Percentiles rank a stretch among this genome's conserved stretches.
Conservation (phyloP, 805 yeast genomes). For the Wickerhamomyces alni region DNA sequence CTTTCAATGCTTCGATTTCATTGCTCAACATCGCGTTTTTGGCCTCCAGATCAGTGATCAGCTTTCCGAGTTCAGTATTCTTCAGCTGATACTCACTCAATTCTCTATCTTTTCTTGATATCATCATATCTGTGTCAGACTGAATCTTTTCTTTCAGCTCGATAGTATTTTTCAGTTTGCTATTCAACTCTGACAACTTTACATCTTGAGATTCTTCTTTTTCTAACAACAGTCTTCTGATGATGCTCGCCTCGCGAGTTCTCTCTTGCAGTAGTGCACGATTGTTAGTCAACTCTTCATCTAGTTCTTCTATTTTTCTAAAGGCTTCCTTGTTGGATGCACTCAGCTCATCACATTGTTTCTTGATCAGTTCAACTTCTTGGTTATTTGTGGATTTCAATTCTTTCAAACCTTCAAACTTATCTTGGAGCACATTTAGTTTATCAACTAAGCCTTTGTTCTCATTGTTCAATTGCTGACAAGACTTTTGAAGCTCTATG, state of each 20-base stretch:
- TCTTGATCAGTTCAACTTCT: conserved; percentile 45
- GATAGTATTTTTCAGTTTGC: conserved; percentile 39
- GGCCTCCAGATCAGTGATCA: conserved; percentile 28
- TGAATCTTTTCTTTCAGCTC: conserved; percentile 65
- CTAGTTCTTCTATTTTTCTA: conserved; percentile 55
- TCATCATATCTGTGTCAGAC: conserved; percentile 38
- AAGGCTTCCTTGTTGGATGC: conserved; percentile 64
- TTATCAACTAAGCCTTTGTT: conserved; percentile 37
- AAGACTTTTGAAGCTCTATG: conserved; percentile 29
- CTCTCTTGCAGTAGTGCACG: conserved; percentile 72
- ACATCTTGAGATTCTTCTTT: conserved; percentile 52
- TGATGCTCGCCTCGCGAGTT: conserved; percentile 67
- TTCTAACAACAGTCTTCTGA: conserved; percentile 64
- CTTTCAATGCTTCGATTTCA: conserved; percentile 26
- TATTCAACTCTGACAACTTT: conserved; percentile 49
- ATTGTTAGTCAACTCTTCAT: conserved; percentile 78
- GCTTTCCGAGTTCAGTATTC: conserved; percentile 33
- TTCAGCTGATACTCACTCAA: conserved; percentile 53
- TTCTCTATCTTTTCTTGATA: conserved; percentile 59
- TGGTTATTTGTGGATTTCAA: conserved; percentile 31
- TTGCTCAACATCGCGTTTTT: conserved; percentile 28
- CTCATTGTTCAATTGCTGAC: conserved; percentile 32
- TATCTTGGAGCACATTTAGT: conserved; percentile 30
- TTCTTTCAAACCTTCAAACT: conserved; percentile 31
- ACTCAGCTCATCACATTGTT: conserved; percentile 66